A percentile compares a stretch with the other conserved stretches of the same genome.
Conservation (phyloP, 805 yeast species). For the Jamesozyma jinghongensis region DNA sequence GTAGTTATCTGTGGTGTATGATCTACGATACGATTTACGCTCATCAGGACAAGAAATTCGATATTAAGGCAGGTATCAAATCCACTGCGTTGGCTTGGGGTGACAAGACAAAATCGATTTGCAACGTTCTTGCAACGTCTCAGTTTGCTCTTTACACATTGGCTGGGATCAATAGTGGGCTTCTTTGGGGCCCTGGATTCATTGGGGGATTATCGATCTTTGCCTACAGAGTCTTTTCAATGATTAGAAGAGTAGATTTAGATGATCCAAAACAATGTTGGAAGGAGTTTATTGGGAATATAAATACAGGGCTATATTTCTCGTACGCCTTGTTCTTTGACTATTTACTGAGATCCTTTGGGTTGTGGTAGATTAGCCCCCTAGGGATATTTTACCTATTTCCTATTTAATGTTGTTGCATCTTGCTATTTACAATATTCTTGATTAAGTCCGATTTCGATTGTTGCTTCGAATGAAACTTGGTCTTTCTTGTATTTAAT, state of each 20-base stretch:
- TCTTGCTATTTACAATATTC: conserved; percentile 5
- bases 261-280: conserved; percentile 79
- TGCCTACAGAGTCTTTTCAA: conserved; percentile 54
- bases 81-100: conserved; percentile 97
- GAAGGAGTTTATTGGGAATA: conserved; percentile 67
- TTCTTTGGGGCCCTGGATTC: conserved; percentile 75
- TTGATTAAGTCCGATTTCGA: conserved; percentile 2
- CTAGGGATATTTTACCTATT: too few species aligned
- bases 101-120: conserved; percentile 53
- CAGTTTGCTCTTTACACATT: conserved; percentile 56
- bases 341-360: conserved; percentile 39
- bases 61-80: conserved; percentile 82
- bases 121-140: conserved; percentile 51
- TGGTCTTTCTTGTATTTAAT: conserved; percentile 12
- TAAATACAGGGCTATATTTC: conserved; percentile 62
- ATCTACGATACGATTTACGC: conserved; percentile 94
- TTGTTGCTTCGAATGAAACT: conserved; percentile 9
- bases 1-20: conserved; percentile 89
- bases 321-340: conserved; percentile 61
- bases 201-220: conserved; percentile 57
- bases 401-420: too few species aligned
- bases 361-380: conserved; percentile 22
- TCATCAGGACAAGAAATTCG: conserved; percentile 90
- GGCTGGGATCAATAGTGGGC: conserved; percentile 65
- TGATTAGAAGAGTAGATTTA: conserved; percentile 67